phyloP scores from a whole-genome alignment of 73 alveolate species.

The Tetrahymena borealis region DNA sequence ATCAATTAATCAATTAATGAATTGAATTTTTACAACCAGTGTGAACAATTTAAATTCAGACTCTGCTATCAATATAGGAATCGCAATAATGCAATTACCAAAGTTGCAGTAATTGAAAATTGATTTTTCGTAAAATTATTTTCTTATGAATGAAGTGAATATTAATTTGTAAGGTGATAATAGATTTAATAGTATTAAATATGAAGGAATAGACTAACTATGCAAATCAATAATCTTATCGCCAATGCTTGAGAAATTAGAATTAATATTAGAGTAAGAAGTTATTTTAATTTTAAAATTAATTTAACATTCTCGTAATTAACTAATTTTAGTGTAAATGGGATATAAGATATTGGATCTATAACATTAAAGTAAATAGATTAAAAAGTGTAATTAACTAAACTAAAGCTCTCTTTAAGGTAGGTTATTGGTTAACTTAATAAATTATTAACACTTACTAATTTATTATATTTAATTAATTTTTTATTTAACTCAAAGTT shows the following conservation, averaged over 20 bases:
- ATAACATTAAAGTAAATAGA: not conserved
- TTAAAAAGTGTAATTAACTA: not conserved
- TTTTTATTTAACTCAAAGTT: too few relatives aligned
- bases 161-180: not conserved
- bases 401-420: not conserved
- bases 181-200: not conserved
- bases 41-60: not conserved
- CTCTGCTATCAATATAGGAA: not conserved
- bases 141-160: not conserved
- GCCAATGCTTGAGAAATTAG: not conserved
- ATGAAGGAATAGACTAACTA: not conserved
- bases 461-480: too few relatives aligned
- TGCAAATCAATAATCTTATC: not conserved
- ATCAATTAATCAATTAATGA: too few relatives aligned
- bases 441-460: not conserved
- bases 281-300: not conserved
- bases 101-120: not conserved
- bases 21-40: not conserved
- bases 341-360: not conserved
- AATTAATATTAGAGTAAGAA: not conserved
- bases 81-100: not conserved
- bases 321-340: not conserved
- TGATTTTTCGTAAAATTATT: not conserved
- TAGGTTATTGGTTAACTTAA: too few relatives aligned
- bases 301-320: not conserved